Base-by-base conservation (phyloP, 108 stramenopile genomes). In the Seminavis robusta region DNA sequence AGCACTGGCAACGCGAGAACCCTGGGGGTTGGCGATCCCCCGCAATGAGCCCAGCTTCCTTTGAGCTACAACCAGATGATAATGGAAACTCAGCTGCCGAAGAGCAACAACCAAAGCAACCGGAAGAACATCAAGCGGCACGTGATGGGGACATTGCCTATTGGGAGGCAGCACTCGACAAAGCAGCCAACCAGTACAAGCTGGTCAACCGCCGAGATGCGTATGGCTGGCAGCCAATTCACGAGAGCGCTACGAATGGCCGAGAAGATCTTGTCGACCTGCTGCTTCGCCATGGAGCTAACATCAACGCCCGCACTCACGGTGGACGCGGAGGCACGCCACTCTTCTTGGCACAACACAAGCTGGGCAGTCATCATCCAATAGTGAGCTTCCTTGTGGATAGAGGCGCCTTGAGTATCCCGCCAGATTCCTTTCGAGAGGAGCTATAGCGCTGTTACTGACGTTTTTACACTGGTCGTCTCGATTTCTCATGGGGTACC, bases 181-280 rank as follows among this genome's bases (percentile, higher is more conserved):
- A n/a, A n/a, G n/a, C n/a, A n/a, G n/a, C n/a, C n/a, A n/a, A n/a
- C n/a, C n/a, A n/a, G n/a, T n/a, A n/a, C n/a, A 49, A 21, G 10
- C 17, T 71, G 16, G n/a, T 79, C 28, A 41, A 52, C 21, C 15
- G 50, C 29, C 59, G 56, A 9, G 83, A 84, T 50, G 52, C 67
- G 24, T 56, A 85, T 34, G 80, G 80, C 3, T 85, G 77, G 77
- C 74, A 67, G 25, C 39, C 59, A 1, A 28, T 81, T 19, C 84
- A 85, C 57, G 46, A 68, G 15, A 69, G 52, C 36, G 71, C 72
- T 1, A 33, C 47, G 0, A 34, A 47, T 32, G 84, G 80, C 4
- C 68, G 77, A 30, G 34, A 47, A 3, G 79, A 77, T 6, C 52
- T 72, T 32, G 65, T 84, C 19, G 62, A 76, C 47, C 31, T 79